Evolutionary conservation across 1,284 basidiomycete genomes (phyloP).

Genomic region (Melanopsichium pennsylvanicum): DNA sequence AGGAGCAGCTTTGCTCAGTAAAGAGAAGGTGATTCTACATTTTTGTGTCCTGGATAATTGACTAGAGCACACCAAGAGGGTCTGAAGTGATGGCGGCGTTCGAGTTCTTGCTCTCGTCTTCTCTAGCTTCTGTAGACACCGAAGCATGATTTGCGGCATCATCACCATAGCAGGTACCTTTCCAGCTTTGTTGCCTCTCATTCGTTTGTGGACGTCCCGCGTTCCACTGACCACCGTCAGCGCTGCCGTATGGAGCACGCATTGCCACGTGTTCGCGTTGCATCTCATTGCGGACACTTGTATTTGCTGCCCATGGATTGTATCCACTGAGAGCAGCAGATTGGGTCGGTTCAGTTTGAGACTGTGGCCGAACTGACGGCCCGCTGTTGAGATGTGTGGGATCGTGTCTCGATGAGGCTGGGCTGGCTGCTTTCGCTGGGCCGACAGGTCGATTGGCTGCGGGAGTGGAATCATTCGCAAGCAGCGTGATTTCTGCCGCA

Average conservation of each 20-base stretch:
- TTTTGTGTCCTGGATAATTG: too few species aligned
- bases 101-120: background rate
- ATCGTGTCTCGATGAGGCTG: background rate
- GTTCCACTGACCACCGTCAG: background rate
- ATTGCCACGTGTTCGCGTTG: conserved; percentile 38
- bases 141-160: background rate
- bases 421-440: conserved; percentile 1
- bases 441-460: conserved; percentile 5
- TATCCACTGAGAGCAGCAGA: conserved; percentile 1
- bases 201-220: background rate
- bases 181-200: conserved; percentile 18
- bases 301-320: conserved; percentile 38
- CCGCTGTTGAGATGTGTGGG: too few species aligned
- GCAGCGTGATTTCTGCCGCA: conserved; percentile 5
- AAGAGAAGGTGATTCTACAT: too few species aligned
- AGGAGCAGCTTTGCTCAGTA: too few species aligned
- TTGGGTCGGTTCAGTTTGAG: background rate
- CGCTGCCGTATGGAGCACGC: conserved; percentile 7
- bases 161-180: background rate
- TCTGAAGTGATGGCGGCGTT: conserved; percentile 16
- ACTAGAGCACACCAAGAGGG: conserved; percentile 30
- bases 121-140: background rate
- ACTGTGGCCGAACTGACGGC: background rate
- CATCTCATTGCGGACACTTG: conserved; percentile 32
- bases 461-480: background rate